Conservation (phyloP, 225 moss, liverwort and hornwort species). For the Takakia lepidozioides region DNA sequence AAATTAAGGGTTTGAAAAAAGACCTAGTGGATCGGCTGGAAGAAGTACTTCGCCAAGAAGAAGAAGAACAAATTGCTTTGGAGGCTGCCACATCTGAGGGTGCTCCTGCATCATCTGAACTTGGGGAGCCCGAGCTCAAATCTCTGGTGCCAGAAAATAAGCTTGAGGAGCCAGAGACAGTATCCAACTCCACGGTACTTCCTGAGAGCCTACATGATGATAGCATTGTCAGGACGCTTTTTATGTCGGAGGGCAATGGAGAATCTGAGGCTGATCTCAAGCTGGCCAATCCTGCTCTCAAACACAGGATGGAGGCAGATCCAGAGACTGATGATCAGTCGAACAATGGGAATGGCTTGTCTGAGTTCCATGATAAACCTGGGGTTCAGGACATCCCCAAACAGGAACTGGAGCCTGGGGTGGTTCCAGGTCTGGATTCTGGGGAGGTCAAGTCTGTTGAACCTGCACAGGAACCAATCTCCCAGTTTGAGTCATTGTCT, state of each 20-base stretch:
- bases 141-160: constrained; percentile 21
- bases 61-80: not conserved
- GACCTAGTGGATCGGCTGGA: constrained; percentile 94
- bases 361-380: not conserved
- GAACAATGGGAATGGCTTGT: too few species aligned
- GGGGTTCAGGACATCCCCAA: not conserved
- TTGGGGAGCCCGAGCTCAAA: constrained; percentile 16
- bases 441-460: constrained; percentile 3
- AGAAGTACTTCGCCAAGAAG: constrained; percentile 73
- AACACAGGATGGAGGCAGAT: not conserved
- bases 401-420: not conserved
- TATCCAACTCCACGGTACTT: constrained; percentile 1
- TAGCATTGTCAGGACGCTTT: too few species aligned
- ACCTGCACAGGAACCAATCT: not conserved
- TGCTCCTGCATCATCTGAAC: not conserved
- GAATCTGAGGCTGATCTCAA: not conserved
- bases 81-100: too few species aligned
- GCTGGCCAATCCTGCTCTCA: not conserved
- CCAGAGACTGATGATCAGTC: not conserved
- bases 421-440: not conserved
- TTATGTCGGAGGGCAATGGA: too few species aligned
- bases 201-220: too few species aligned
- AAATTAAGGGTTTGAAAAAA: constrained; percentile 88
- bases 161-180: constrained; percentile 14
- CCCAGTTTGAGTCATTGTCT: not conserved